These are phyloP conservation scores for Thymus mandschuricus DNA, from an alignment of 257 asterid genomes.

Conservation along the genomic window DNA sequence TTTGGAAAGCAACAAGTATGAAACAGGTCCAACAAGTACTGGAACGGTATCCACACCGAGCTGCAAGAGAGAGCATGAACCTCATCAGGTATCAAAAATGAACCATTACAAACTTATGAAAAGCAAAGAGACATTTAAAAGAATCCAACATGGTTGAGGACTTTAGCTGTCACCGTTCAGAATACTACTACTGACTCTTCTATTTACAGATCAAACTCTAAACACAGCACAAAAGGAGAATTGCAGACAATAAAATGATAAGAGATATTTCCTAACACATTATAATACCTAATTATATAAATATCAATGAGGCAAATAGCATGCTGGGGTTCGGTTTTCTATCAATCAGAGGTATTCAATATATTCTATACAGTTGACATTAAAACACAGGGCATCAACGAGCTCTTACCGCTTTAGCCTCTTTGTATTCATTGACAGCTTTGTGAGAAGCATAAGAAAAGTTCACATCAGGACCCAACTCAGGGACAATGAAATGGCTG, in stretches of 20 bases:
- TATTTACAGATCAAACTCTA: background rate
- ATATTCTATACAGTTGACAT: too few species aligned
- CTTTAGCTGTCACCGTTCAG: background rate
- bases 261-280: background rate
- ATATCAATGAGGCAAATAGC: background rate
- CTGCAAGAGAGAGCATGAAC: slow-evolving; percentile 46
- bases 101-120: slow-evolving; percentile 1
- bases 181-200: background rate
- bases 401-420: slow-evolving; percentile 78
- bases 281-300: background rate
- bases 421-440: slow-evolving; percentile 90
- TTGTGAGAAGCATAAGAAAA: slow-evolving; percentile 92
- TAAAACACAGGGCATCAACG: background rate
- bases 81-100: slow-evolving; percentile 21
- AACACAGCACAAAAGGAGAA: too few species aligned
- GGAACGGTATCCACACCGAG: slow-evolving; percentile 92
- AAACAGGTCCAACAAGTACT: slow-evolving; percentile 89
- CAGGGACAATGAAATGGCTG: slow-evolving; percentile 96
- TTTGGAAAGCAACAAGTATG: slow-evolving; percentile 43
- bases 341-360: slow-evolving; percentile 5
- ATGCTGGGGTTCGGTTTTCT: slow-evolving; percentile 2
- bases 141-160: too few species aligned
- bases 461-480: slow-evolving; percentile 84
- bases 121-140: slow-evolving; percentile 8
- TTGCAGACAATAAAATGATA: background rate